A percentile compares a stretch with the other conserved stretches of the same genome.
These are phyloP conservation scores for Leptographium procerum DNA, from an alignment of 2,329 filamentous ascomycete species.

Conservation along the genomic window DNA sequence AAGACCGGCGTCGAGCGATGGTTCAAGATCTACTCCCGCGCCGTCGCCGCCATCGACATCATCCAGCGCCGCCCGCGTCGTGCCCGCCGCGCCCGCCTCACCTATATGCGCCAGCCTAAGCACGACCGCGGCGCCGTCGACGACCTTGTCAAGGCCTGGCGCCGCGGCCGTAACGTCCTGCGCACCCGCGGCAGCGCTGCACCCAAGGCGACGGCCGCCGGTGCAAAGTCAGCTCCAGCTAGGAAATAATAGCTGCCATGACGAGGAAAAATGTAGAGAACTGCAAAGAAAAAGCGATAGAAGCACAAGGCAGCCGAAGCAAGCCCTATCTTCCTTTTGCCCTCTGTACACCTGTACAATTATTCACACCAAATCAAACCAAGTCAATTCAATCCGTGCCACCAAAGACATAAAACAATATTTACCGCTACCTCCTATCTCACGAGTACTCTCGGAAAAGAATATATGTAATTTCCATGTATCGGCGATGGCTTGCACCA, in stretches of 20 bases:
- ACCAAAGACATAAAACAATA: too few relatives aligned
- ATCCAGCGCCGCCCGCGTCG: conserved; percentile 78
- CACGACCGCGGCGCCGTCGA: conserved; percentile 84
- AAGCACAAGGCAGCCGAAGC: too few relatives aligned
- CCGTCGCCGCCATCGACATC: conserved; percentile 83
- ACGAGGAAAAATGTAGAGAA: not conserved
- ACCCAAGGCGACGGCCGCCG: conserved; percentile 8
- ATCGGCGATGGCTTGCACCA: not conserved
- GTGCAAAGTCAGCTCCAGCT: not conserved
- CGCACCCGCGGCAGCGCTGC: conserved; percentile 14
- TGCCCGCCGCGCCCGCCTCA: conserved; percentile 75
- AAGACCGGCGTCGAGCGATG: conserved; percentile 91
- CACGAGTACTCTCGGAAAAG: too few relatives aligned
- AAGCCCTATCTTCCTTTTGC: not conserved
- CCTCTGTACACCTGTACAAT: not conserved
- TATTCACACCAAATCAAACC: not conserved
- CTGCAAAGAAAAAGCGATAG: not conserved
- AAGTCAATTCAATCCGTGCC: not conserved
- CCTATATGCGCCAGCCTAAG: conserved; percentile 79
- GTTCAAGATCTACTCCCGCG: conserved; percentile 89
- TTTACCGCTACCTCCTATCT: too few relatives aligned
- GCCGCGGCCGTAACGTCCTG: conserved; percentile 27
- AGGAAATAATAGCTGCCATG: not conserved
- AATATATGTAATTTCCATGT: not conserved
- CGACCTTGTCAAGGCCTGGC: conserved; percentile 58